Base-by-base conservation (phyloP, 495 filamentous ascomycete species). In the Neurospora terricola region DNA sequence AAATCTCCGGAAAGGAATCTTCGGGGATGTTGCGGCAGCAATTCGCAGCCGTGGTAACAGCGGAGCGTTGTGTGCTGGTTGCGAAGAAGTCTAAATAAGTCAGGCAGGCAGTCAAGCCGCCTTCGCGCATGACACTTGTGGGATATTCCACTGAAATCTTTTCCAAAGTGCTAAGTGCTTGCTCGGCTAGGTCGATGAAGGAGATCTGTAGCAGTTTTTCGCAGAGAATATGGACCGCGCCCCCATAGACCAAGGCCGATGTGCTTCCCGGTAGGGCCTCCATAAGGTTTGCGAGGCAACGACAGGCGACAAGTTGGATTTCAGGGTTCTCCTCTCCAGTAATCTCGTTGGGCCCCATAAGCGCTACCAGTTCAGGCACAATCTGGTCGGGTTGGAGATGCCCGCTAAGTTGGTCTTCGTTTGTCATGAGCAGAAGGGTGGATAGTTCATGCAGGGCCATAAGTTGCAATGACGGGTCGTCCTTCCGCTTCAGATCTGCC, bases 101-200 rank as follows among this genome's bases (percentile, higher is more conserved):
- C 71, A 99, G 84, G 77, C 96, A 99, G 36, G 96, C 96, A 16
- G 92, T 95, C 74, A 99, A 84, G 12, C 96, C 96, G 38, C 95
- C 96, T 83, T 98, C 96, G 42, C 94, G 92, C 27, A 99, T 96
- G 76, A 99, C 98, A 38, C 93, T 93, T 4, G 92, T 91, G 16
- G 96, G 96, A 80, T 97, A 99, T 79, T 99, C 96, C 54, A 94
- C 90, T 2, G 96, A 99, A 45, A 99, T 98, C 82, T 97, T 98
- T 76, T 97, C 94, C 66, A 99, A 85, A 3, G 96, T 98, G 82
- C 94, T 99, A 21, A 99, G 84, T 34, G 94, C 93, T 83, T 99
- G 96, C 81, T 99, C 96, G 38, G 96, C 96, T 73, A 99, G 85
- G 82, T 99, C 96, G 78, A 99, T 98, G 80, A 93, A 98, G 39